phyloP scores from a whole-genome alignment of 805 yeast species.

The Wickerhamomyces queroliae region DNA sequence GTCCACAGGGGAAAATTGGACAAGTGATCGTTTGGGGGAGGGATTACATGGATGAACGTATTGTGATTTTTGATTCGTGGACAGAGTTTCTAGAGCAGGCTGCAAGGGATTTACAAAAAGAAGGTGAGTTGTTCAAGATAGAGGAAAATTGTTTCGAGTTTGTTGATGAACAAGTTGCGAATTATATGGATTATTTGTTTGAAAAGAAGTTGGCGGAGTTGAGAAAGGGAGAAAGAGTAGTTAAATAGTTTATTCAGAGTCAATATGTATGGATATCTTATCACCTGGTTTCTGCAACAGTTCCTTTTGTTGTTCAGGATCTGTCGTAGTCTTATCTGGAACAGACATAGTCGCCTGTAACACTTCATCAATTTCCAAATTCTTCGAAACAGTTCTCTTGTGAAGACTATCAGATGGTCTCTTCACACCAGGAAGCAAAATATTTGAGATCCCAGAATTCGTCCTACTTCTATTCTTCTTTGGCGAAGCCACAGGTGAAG shows the following conservation, averaged over 20 bases:
- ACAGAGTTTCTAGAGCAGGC: neutral
- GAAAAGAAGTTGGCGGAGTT: neutral
- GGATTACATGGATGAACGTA: constrained; percentile 8
- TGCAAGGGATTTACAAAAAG: neutral
- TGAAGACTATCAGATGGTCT: constrained; percentile 17
- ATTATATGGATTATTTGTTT: neutral
- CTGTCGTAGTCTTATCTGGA: too few species aligned
- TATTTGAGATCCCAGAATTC: constrained; percentile 8
- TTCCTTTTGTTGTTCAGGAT: too few species aligned
- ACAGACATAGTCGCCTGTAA: too few species aligned
- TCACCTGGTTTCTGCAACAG: neutral
- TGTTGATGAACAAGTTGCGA: neutral
- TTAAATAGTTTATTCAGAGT: neutral
- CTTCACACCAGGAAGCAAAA: constrained; percentile 5
- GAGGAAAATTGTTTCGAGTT: neutral
- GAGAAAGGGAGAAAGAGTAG: neutral
- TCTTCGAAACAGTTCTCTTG: constrained; percentile 7
- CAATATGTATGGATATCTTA: neutral
- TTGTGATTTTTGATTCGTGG: constrained; percentile 7
- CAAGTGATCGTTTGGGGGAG: constrained; percentile 13
- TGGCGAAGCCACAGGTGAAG: constrained; percentile 15
- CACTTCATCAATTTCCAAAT: neutral
- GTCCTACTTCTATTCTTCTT: constrained; percentile 8
- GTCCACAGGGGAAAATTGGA: constrained; percentile 11
- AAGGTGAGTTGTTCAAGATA: neutral